Conservation (phyloP, 805 yeast species). For the Candida orba region DNA sequence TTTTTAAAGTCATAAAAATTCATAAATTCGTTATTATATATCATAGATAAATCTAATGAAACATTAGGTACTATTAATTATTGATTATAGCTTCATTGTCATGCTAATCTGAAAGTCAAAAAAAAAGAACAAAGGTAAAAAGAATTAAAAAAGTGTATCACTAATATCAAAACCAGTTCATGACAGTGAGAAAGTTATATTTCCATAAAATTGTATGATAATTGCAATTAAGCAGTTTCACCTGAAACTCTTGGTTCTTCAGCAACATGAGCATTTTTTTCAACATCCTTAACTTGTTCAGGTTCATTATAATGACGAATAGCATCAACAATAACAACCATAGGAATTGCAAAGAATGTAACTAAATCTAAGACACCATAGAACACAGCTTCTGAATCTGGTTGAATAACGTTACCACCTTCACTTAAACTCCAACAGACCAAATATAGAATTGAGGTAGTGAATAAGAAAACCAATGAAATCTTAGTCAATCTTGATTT, state of each 20-base stretch:
- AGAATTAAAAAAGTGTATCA: background rate
- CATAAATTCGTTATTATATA: too few relatives aligned
- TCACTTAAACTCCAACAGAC: constrained; percentile 46
- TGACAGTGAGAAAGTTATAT: background rate
- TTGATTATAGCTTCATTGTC: too few relatives aligned
- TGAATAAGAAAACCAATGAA: constrained; percentile 24
- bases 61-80: too few relatives aligned
- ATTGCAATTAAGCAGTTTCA: constrained; percentile 4
- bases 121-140: too few relatives aligned
- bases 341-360: constrained; percentile 36
- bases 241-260: constrained; percentile 2
- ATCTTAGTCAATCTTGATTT: background rate
- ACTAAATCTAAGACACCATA: constrained; percentile 45
- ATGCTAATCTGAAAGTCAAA: too few relatives aligned
- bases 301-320: constrained; percentile 10
- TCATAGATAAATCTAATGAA: too few relatives aligned
- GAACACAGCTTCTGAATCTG: constrained; percentile 48
- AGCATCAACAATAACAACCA: constrained; percentile 21
- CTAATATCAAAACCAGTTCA: background rate
- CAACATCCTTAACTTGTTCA: background rate
- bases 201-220: too few relatives aligned
- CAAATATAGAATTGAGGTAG: constrained; percentile 37
- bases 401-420: constrained; percentile 49
- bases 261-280: constrained; percentile 13
- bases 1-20: too few relatives aligned